Percentiles rank a stretch among this genome's conserved stretches.
Evolutionary conservation across 2,329 filamentous ascomycete genomes (phyloP).

Genomic region (Xylaria multiplex): DNA sequence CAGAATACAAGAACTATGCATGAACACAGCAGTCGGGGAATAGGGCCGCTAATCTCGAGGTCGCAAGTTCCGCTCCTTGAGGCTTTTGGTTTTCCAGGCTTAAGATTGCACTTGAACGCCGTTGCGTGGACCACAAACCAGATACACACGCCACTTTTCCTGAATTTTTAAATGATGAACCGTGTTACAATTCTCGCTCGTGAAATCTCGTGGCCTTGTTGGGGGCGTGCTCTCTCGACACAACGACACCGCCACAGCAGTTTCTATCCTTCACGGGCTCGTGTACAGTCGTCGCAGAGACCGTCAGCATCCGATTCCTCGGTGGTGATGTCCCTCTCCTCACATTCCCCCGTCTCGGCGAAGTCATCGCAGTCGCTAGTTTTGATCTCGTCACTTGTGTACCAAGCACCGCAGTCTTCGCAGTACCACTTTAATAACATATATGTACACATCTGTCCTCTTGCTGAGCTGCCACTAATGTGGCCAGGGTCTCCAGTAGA

Average conservation of each 20-base stretch:
- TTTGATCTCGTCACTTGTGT: conserved; percentile 49
- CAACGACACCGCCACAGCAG: conserved; percentile 5
- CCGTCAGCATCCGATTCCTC: conserved; percentile 46
- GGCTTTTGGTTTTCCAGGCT: not conserved
- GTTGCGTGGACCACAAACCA: conserved; percentile 6
- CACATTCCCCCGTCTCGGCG: conserved; percentile 40
- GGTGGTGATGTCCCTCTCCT: conserved; percentile 39
- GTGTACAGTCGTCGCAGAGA: conserved; percentile 46
- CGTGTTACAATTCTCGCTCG: not conserved
- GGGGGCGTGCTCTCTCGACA: not conserved
- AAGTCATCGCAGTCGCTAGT: conserved; percentile 44
- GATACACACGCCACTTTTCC: conserved; percentile 16
- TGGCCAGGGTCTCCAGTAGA: conserved; percentile 31
- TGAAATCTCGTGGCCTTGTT: not conserved
- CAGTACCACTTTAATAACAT: conserved; percentile 49
- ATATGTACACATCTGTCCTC: conserved; percentile 45
- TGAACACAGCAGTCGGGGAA: not conserved
- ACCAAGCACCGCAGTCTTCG: conserved; percentile 49
- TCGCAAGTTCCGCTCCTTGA: not conserved
- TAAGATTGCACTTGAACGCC: conserved; percentile 11
- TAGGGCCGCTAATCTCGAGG: conserved; percentile 1
- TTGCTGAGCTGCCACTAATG: conserved; percentile 18
- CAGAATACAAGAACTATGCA: not conserved
- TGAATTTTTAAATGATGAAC: not conserved
- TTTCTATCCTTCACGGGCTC: conserved; percentile 38